Evolutionary conservation across 1,284 basidiomycete species (phyloP), one percentile per base, ranked within the genome.

Genomic region (Puccinia polysora): DNA sequence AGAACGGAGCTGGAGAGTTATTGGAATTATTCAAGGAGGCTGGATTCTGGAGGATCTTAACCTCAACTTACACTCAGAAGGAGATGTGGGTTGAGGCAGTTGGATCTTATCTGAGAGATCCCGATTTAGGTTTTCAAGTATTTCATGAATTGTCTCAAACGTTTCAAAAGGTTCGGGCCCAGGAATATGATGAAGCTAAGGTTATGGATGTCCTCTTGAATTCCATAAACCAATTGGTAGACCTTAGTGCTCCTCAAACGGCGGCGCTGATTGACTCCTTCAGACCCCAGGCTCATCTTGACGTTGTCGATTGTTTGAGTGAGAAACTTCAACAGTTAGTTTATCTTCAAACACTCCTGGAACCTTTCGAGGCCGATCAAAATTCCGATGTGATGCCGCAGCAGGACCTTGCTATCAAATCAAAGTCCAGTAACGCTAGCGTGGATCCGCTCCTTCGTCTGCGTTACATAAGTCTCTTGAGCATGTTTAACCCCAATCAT

Each of bases 1-100:
- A 71, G 23, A 47, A 49, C 25, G 67, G 67, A 23, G 32, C 45
- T 18, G 68, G 47, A 15, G 85, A 88, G 72, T 84, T 95, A 74
- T 80, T 89, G 34, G 78, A 79, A 8, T 81, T 89, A 0, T 94
- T 98, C 77, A 86, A 90, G 78, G 77, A 83, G 18, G 94, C 95
- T 0, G 86, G 89, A 0, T 99, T 98, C 81, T 93, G 87, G 80
- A 86, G 91, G 52, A 94, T 99, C 73, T 82, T 98, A 25, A 86
- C 91, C 36, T 83, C 85, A 0, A 89, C 89, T 81, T 88, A 92
- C 81, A 83, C 85, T 20, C 86, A 87, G 56, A 89, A 92, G 68
- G 83, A 82, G 50, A 84, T 86, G 74, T 98, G 92, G 92, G 82
- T 85, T 2, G 82, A 84, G 7, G 82, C 97, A 38, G 80, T 94